Evolutionary conservation across 148 eudicot species (phyloP).

Genomic region (Tetragonia tetragonoides): DNA sequence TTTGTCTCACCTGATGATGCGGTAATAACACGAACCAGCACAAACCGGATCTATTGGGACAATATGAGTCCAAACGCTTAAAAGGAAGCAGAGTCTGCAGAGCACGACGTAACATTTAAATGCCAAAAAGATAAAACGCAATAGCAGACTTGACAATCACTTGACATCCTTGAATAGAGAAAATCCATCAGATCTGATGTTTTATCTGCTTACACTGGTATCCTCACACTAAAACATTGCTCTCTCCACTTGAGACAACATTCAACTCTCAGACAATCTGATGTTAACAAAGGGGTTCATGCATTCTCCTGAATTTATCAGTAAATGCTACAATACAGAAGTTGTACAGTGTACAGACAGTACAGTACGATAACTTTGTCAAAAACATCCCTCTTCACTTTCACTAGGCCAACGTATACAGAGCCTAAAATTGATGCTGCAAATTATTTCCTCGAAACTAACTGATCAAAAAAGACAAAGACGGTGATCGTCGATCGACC

Average conservation of each 20-base stretch:
- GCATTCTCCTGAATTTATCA: background rate
- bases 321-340: background rate
- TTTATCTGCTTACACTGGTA: too few relatives aligned
- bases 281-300: background rate
- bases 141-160: too few relatives aligned
- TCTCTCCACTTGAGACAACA: background rate
- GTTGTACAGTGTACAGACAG: background rate
- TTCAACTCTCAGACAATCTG: background rate
- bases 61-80: background rate
- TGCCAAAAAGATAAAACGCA: too few relatives aligned
- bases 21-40: background rate
- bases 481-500: background rate
- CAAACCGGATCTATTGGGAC: background rate
- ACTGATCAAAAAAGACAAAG: background rate
- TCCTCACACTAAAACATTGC: background rate
- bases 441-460: background rate
- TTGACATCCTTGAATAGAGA: too few relatives aligned
- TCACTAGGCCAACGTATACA: background rate
- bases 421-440: conserved; percentile 11
- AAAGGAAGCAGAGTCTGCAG: too few relatives aligned
- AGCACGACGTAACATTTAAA: too few relatives aligned
- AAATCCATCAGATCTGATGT: too few relatives aligned
- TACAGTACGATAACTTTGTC: background rate
- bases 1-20: background rate
- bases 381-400: conserved; percentile 21